Conservation (phyloP, 129 eudicot species). For the Artemisia tridentata region DNA sequence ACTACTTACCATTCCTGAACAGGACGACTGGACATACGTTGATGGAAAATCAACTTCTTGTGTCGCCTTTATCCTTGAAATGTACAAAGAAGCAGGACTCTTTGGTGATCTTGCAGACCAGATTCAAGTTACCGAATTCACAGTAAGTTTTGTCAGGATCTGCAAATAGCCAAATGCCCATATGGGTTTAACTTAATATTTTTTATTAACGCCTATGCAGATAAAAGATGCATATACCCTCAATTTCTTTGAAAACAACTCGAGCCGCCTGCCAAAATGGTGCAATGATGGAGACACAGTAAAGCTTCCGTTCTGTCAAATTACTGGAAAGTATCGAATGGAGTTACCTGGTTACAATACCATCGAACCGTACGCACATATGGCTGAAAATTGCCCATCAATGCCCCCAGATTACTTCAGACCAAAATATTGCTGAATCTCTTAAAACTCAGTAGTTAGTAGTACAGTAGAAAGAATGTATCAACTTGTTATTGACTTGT, state of each 20-base stretch:
- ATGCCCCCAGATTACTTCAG: slow-evolving; percentile 77
- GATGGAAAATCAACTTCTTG: slow-evolving; percentile 94
- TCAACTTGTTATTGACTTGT: slow-evolving; percentile 8
- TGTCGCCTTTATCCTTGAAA: slow-evolving; percentile 84
- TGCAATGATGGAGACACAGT: slow-evolving; percentile 80
- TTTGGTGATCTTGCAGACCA: slow-evolving; percentile 63
- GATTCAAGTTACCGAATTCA: slow-evolving; percentile 90
- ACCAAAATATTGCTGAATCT: slow-evolving; percentile 58
- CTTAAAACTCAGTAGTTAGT: neutral
- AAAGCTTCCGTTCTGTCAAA: slow-evolving; percentile 84
- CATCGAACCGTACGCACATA: slow-evolving; percentile 77
- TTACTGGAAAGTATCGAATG: slow-evolving; percentile 84
- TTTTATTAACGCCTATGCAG: slow-evolving; percentile 40
- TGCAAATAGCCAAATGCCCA: neutral
- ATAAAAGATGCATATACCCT: slow-evolving; percentile 92
- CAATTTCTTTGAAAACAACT: slow-evolving; percentile 77
- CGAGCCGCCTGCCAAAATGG: slow-evolving; percentile 89
- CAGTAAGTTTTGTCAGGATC: slow-evolving; percentile 57
- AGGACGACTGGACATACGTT: slow-evolving; percentile 79
- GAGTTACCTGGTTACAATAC: slow-evolving; percentile 88
- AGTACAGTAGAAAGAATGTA: neutral
- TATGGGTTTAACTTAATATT: neutral
- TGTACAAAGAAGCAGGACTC: slow-evolving; percentile 95
- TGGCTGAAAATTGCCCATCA: slow-evolving; percentile 93
- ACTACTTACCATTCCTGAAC: slow-evolving; percentile 79